Evolutionary conservation across 495 filamentous ascomycete species (phyloP).

Genomic region (Penicillium parvum): DNA sequence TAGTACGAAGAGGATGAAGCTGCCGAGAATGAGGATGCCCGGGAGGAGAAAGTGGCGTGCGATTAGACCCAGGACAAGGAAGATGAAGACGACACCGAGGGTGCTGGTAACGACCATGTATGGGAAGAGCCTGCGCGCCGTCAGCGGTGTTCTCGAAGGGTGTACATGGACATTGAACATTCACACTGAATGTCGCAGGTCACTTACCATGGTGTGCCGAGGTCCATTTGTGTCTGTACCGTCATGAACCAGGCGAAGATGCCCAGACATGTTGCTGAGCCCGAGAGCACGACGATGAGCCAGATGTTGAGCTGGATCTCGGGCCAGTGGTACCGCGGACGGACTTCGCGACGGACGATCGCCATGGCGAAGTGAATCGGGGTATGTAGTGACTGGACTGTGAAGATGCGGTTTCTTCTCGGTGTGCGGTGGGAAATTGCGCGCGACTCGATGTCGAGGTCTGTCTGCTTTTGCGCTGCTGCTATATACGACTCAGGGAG

Average conservation of each 20-base stretch:
- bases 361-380: slow-evolving; percentile 18
- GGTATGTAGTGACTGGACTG: too few species aligned
- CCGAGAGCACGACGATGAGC: slow-evolving; percentile 81
- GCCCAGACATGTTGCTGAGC: slow-evolving; percentile 74
- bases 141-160: too few species aligned
- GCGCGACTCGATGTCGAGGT: background rate
- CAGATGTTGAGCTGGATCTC: slow-evolving; percentile 88
- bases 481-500: background rate
- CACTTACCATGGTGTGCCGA: slow-evolving; percentile 78
- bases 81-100: slow-evolving; percentile 70
- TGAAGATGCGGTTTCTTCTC: too few species aligned
- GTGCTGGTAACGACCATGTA: slow-evolving; percentile 75
- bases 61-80: slow-evolving; percentile 67
- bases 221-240: slow-evolving; percentile 65
- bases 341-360: slow-evolving; percentile 22
- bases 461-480: background rate
- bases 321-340: slow-evolving; percentile 87
- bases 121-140: slow-evolving; percentile 94
- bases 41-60: slow-evolving; percentile 77
- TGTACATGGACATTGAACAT: too few species aligned
- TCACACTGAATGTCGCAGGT: too few species aligned
- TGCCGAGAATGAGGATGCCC: slow-evolving; percentile 80
- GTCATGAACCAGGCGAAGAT: slow-evolving; percentile 81
- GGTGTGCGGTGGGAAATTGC: too few species aligned
- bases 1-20: slow-evolving; percentile 91